phyloP scores from a whole-genome alignment of 1,139 yeast species.

The Geotrichum reessii region DNA sequence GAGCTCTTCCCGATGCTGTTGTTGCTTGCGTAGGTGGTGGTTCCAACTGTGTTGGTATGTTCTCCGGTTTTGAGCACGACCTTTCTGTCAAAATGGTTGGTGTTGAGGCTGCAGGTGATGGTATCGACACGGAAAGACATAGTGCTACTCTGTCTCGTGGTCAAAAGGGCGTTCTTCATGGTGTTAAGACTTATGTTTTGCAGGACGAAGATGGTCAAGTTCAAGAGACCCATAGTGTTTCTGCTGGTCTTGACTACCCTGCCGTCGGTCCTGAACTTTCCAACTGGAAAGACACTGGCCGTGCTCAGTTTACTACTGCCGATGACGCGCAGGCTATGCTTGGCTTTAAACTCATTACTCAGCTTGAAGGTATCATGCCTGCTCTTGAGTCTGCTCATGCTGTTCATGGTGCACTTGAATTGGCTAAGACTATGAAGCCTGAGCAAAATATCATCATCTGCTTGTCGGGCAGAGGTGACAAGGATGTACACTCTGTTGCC shows the following conservation, averaged over 20 bases:
- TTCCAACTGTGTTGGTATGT: slow-evolving; percentile 92
- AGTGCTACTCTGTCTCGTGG: slow-evolving; percentile 94
- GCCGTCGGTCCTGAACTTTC: slow-evolving; percentile 99
- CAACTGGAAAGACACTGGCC: slow-evolving; percentile 87
- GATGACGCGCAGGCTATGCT: slow-evolving; percentile 88
- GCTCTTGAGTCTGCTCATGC: slow-evolving; percentile 98
- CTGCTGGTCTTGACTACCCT: slow-evolving; percentile 98
- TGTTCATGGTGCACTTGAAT: slow-evolving; percentile 78
- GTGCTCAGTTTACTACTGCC: slow-evolving; percentile 87
- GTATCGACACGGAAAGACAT: slow-evolving; percentile 77
- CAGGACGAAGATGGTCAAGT: slow-evolving; percentile 93
- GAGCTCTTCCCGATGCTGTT: slow-evolving; percentile 83
- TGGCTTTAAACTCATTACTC: slow-evolving; percentile 84
- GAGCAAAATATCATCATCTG: slow-evolving; percentile 82
- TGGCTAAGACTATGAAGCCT: slow-evolving; percentile 76
- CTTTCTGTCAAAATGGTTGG: slow-evolving; percentile 73
- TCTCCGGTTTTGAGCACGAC: slow-evolving; percentile 87
- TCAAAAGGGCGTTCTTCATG: slow-evolving; percentile 95
- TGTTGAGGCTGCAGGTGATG: slow-evolving; percentile 99
- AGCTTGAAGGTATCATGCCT: slow-evolving; percentile 96
- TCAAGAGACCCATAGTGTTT: slow-evolving; percentile 93
- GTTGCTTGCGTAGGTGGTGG: slow-evolving; percentile 99
- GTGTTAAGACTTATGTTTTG: slow-evolving; percentile 87
- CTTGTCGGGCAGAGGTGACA: slow-evolving; percentile 97
- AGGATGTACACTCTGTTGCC: slow-evolving; percentile 97